These are phyloP conservation scores for Sporothrix protearum DNA, from an alignment of 2,329 filamentous ascomycete genomes.

Conservation along the genomic window DNA sequence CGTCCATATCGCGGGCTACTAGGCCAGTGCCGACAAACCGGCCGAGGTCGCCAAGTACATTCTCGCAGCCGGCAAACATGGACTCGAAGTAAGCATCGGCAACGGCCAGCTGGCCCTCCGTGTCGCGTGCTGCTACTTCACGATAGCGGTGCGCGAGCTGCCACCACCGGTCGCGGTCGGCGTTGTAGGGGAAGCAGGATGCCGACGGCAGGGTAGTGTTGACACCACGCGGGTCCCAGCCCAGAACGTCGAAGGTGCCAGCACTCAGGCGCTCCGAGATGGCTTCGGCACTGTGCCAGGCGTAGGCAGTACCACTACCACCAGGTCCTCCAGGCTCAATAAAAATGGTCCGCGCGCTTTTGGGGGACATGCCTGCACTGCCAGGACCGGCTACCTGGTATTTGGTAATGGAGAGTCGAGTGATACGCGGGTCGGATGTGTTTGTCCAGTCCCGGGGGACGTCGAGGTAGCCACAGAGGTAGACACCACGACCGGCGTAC, in stretches of 20 bases:
- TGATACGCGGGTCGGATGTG: constrained; percentile 42
- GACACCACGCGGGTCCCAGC: constrained; percentile 55
- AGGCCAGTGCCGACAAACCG: constrained; percentile 47
- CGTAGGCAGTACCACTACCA: constrained; percentile 42
- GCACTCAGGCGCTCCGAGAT: constrained; percentile 43
- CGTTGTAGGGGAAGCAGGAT: constrained; percentile 46
- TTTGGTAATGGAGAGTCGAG: constrained; percentile 48
- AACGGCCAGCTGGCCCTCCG: constrained; percentile 39
- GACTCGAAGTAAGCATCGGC: constrained; percentile 48
- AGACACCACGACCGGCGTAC: constrained; percentile 43
- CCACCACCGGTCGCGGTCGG: constrained; percentile 47
- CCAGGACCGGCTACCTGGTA: constrained; percentile 45
- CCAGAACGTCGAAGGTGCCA: constrained; percentile 46
- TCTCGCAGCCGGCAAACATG: constrained; percentile 43
- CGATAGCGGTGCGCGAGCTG: constrained; percentile 41
- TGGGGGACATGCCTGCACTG: constrained; percentile 32
- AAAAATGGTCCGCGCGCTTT: constrained; percentile 48
- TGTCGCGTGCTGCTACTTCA: constrained; percentile 37
- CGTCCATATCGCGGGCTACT: constrained; percentile 48
- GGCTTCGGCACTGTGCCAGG: constrained; percentile 39
- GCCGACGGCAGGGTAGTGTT: constrained; percentile 46
- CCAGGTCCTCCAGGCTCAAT: constrained; percentile 51
- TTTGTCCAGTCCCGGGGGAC: constrained; percentile 50
- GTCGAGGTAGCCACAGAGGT: constrained; percentile 48
- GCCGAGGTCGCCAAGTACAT: constrained; percentile 43